Conservation (phyloP, 2,329 filamentous ascomycete species). For the Colletotrichum scovillei region DNA sequence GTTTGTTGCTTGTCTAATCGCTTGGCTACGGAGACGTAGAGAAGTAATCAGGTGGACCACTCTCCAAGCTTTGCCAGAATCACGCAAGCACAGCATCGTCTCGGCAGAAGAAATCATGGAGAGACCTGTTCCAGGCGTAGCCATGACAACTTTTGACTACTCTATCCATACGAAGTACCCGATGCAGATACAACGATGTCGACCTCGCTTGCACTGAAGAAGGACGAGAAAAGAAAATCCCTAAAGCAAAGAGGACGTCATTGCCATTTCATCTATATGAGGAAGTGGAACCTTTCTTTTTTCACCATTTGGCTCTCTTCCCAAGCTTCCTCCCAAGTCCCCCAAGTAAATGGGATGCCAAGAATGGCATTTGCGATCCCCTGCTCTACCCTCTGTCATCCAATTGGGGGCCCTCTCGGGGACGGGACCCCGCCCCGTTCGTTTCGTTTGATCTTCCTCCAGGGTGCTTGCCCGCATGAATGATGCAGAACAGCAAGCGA, state of each 20-base stretch:
- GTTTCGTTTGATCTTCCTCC: constrained; percentile 29
- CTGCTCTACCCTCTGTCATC: background rate
- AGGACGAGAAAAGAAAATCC: background rate
- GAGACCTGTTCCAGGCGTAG: background rate
- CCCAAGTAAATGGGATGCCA: background rate
- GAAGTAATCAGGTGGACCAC: background rate
- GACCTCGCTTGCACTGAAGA: background rate
- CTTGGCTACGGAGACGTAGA: background rate
- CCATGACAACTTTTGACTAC: background rate
- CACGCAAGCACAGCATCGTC: background rate
- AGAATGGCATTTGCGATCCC: background rate
- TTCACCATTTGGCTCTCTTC: background rate
- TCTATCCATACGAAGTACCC: no score
- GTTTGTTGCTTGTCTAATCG: no score
- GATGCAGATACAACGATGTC: background rate
- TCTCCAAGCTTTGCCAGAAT: background rate
- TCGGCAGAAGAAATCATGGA: background rate
- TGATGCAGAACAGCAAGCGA: constrained; percentile 20
- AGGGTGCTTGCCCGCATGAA: constrained; percentile 26
- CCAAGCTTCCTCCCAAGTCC: background rate
- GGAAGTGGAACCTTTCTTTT: constrained; percentile 4
- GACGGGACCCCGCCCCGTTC: background rate
- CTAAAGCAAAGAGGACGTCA: background rate
- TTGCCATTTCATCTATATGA: constrained; percentile 22
- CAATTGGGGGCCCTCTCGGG: background rate